Conservation (phyloP, 345 rosid genomes). For the Erysimum cheiranthoides region DNA sequence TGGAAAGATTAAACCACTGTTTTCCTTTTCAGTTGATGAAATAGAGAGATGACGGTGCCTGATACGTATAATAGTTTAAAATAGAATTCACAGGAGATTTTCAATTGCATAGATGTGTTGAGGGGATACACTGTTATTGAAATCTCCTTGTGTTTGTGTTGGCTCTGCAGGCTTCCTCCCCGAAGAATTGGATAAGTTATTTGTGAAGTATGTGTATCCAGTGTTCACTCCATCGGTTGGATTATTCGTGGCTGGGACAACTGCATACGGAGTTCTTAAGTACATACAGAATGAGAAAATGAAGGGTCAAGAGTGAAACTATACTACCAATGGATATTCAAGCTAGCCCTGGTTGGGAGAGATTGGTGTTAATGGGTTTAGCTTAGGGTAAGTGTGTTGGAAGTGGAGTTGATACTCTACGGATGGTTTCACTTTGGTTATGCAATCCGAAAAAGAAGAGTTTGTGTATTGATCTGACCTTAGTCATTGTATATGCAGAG, state of each 20-base stretch:
- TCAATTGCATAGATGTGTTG: neutral
- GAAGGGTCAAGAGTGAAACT: slow-evolving; percentile 56
- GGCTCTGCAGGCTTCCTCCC: slow-evolving; percentile 77
- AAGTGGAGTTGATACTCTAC: neutral
- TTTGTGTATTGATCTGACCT: slow-evolving; percentile 19
- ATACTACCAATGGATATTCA: neutral
- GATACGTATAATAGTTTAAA: neutral
- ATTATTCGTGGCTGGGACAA: slow-evolving; percentile 82
- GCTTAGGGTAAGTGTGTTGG: neutral
- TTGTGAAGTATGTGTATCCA: slow-evolving; percentile 87
- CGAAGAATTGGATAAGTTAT: slow-evolving; percentile 78
- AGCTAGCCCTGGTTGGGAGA: neutral
- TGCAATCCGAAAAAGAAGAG: neutral
- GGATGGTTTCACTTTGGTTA: neutral
- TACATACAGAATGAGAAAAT: slow-evolving; percentile 81
- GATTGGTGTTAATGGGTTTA: neutral
- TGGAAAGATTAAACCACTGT: neutral
- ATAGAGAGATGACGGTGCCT: neutral
- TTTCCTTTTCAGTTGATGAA: neutral
- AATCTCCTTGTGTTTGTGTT: slow-evolving; percentile 13
- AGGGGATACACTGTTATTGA: neutral
- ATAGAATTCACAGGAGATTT: neutral
- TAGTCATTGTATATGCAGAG: slow-evolving; percentile 30
- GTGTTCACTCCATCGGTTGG: slow-evolving; percentile 79
- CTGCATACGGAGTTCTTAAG: slow-evolving; percentile 73